These are phyloP conservation scores for Kalmanozyma brasiliensis DNA, from an alignment of 1,284 basidiomycete species.

Conservation along the genomic window DNA sequence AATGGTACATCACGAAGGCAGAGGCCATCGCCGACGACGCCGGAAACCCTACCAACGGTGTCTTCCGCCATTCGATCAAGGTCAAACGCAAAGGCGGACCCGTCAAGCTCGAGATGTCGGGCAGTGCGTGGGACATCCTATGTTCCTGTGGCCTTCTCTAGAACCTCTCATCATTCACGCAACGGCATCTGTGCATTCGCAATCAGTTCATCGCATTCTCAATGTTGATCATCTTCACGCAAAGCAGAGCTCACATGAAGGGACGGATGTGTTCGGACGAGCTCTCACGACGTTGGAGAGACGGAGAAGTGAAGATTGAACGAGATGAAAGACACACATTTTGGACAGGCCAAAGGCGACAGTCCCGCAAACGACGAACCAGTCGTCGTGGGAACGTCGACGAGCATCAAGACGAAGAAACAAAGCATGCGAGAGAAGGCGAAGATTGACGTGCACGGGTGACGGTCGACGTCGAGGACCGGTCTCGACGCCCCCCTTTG, in stretches of 20 bases:
- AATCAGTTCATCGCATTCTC: not conserved
- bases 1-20: conserved; percentile 79
- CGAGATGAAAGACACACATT: not conserved
- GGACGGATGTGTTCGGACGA: conserved; percentile 1
- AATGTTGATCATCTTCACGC: conserved; percentile 4
- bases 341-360: conserved; percentile 8
- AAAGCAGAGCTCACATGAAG: not conserved
- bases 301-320: conserved; percentile 6
- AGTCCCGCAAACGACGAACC: conserved; percentile 36
- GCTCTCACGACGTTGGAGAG: conserved; percentile 15
- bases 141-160: conserved; percentile 37
- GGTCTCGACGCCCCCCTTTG: conserved; percentile 11
- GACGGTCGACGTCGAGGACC: conserved; percentile 21
- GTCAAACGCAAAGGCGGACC: conserved; percentile 37
- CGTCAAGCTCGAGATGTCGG: conserved; percentile 36
- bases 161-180: not conserved
- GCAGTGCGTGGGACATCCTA: conserved; percentile 40
- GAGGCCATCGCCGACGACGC: conserved; percentile 41
- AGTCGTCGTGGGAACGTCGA: conserved; percentile 36
- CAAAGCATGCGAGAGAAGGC: conserved; percentile 4
- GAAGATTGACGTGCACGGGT: conserved; percentile 4
- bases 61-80: conserved; percentile 45
- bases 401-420: conserved; percentile 7
- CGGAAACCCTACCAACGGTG: conserved; percentile 14
- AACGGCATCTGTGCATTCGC: conserved; percentile 6